A percentile compares a stretch with the other conserved stretches of the same genome.
These are phyloP conservation scores for Ustilago bromivora DNA, from an alignment of 1,284 basidiomycete species.

Conservation along the genomic window DNA sequence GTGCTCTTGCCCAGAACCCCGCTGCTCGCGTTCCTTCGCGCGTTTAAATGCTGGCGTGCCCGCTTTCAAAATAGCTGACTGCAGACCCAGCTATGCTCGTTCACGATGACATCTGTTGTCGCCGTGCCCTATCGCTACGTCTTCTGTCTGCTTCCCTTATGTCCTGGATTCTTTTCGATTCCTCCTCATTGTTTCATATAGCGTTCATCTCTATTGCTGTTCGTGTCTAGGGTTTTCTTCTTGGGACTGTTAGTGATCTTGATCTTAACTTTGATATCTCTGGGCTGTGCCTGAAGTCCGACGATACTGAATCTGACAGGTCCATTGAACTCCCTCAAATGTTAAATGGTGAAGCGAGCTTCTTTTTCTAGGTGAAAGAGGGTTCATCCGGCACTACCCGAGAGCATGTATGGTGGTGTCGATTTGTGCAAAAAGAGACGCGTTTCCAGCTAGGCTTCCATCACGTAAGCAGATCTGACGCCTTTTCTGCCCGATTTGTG, in stretches of 20 bases:
- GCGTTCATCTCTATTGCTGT: not conserved
- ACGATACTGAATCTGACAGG: no score
- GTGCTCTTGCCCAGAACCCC: slow-evolving; percentile 49
- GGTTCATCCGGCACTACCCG: slow-evolving; percentile 5
- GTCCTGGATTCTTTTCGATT: slow-evolving; percentile 6
- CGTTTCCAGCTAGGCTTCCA: not conserved
- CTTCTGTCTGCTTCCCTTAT: not conserved
- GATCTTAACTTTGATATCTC: not conserved
- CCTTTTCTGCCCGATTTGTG: not conserved
- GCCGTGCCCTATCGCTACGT: not conserved
- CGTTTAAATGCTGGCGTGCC: not conserved
- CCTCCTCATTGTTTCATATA: slow-evolving; percentile 5
- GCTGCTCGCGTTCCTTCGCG: slow-evolving; percentile 39
- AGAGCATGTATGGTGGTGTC: not conserved
- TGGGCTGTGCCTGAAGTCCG: not conserved
- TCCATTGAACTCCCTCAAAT: not conserved
- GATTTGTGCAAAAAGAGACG: not conserved
- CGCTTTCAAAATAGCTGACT: not conserved
- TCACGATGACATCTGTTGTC: not conserved
- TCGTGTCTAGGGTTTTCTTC: slow-evolving; percentile 9
- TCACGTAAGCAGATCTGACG: slow-evolving; percentile 41
- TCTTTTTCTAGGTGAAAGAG: not conserved
- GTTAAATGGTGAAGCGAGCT: not conserved
- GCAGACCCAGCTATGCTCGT: not conserved
- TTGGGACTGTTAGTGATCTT: slow-evolving; percentile 4